Conservation (phyloP, 768 basidiomycete genomes). For the Royoungia palumana region DNA sequence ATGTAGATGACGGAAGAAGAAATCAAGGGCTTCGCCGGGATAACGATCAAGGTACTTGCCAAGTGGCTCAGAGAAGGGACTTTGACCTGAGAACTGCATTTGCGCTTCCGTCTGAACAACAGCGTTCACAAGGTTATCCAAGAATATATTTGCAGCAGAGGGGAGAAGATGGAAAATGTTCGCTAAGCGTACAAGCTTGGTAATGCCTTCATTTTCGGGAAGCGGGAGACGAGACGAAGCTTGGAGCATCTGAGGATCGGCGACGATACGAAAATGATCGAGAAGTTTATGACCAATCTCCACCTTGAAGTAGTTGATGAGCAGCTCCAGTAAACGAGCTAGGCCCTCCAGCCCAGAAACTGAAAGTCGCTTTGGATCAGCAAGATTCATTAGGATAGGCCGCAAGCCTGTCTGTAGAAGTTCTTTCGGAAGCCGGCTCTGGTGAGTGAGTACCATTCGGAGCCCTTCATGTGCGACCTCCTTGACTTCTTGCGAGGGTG, state of each 20-base stretch:
- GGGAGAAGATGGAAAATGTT: slow-evolving; percentile 98
- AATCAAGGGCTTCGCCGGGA: slow-evolving; percentile 78
- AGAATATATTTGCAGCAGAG: slow-evolving; percentile 87
- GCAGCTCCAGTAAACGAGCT: slow-evolving; percentile 85
- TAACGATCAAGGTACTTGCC: slow-evolving; percentile 91
- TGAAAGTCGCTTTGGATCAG: slow-evolving; percentile 91
- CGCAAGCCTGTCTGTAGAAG: slow-evolving; percentile 92
- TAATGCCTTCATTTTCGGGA: slow-evolving; percentile 86
- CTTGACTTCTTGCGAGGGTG: slow-evolving; percentile 85
- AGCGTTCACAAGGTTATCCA: slow-evolving; percentile 80
- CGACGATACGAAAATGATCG: slow-evolving; percentile 92
- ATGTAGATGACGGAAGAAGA: slow-evolving; percentile 76
- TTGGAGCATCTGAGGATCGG: slow-evolving; percentile 82
- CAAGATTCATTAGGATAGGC: slow-evolving; percentile 96
- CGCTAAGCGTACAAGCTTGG: slow-evolving; percentile 89
- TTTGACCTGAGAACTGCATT: slow-evolving; percentile 85
- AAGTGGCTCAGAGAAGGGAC: slow-evolving; percentile 90
- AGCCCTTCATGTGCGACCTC: slow-evolving; percentile 94
- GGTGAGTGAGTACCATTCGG: slow-evolving; percentile 82
- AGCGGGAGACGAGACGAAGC: slow-evolving; percentile 77
- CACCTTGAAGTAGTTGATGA: slow-evolving; percentile 99
- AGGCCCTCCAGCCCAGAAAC: slow-evolving; percentile 91
- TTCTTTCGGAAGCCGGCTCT: slow-evolving; percentile 91
- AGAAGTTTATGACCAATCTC: slow-evolving; percentile 97
- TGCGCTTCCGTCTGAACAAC: slow-evolving; percentile 91